These are phyloP conservation scores for Chenopodium quinoa DNA, from an alignment of 148 eudicot genomes.

Conservation along the genomic window DNA sequence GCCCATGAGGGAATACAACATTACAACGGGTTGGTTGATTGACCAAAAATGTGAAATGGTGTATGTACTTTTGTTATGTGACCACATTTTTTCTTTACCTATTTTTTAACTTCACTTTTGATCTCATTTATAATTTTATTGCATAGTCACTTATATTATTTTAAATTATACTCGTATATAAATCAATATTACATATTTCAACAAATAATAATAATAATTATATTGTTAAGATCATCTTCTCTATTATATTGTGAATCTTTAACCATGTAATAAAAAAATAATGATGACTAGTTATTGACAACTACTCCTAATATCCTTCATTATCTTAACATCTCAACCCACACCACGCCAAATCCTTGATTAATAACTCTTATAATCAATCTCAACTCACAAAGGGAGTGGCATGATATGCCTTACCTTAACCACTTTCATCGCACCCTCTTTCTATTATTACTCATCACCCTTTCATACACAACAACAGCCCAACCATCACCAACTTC, in stretches of 20 bases:
- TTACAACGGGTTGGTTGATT: too few species aligned
- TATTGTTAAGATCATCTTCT: too few species aligned
- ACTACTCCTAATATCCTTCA: neutral
- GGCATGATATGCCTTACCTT: constrained; percentile 18
- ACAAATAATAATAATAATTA: neutral
- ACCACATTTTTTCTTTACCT: too few species aligned
- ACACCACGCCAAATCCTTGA: neutral
- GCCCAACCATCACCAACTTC: constrained; percentile 18
- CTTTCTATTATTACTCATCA: neutral
- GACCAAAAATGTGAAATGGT: too few species aligned
- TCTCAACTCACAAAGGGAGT: neutral
- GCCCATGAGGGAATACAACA: too few species aligned
- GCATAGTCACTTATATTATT: too few species aligned
- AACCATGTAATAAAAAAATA: neutral
- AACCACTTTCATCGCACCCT: neutral
- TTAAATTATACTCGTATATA: too few species aligned
- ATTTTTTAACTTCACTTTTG: too few species aligned
- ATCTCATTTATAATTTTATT: too few species aligned
- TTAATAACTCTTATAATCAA: too few species aligned
- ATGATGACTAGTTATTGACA: neutral
- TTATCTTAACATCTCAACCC: neutral
- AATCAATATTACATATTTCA: neutral
- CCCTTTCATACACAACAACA: neutral
- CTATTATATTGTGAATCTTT: neutral
- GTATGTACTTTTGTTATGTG: too few species aligned